Base-by-base conservation (phyloP, 306 rosid species). In the Vigna trinervia region DNA sequence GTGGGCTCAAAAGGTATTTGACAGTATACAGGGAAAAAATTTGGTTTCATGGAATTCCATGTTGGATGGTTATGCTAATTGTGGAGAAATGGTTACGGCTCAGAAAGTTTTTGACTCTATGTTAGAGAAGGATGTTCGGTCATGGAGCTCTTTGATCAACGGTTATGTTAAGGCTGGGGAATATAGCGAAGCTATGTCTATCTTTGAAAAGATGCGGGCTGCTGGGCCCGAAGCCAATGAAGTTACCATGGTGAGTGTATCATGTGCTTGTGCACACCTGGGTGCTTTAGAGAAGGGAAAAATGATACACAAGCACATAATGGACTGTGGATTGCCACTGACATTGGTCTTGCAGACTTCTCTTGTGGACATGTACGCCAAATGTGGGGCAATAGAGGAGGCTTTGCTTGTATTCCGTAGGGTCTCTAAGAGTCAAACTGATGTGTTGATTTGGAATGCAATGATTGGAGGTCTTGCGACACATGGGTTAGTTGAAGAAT, bases 281-380 rank as follows among this genome's bases (percentile, higher is more conserved):
- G 97, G 97, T 74, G 90, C 89, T 45, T 88, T 92, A 63, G 93
- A 90, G 71, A 84, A 80, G 76, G 94, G 94, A 15, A 86, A 72
- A 83, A 48, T 45, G 81, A 85, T 86, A 87, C 92, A 88, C 81
- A 46, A 34, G 61, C 86, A 87, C 73, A 66, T 87, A 64, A 68
- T 76, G 19, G 89, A 90, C 74, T 79, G 85, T 50, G 66, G 77
- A 79, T 80, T 90, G 80, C 91, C 86, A 14, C 22, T 82, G 28
- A 90, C 90, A 26, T n/a, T 90, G 79, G 87, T 78, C 60, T 80
- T 90, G 83, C 91, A 51, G 26, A 92, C 97, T 41, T 90, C 97
- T 54, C 86, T 92, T 4, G 91, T 92, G 72, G 96, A 92, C 82
- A 92, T 90, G 97, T 90, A 92, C 83, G 90, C 93, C 65, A 92